Conservation (phyloP, 805 yeast species). For the Hemisphaericaspora nanyangensis region DNA sequence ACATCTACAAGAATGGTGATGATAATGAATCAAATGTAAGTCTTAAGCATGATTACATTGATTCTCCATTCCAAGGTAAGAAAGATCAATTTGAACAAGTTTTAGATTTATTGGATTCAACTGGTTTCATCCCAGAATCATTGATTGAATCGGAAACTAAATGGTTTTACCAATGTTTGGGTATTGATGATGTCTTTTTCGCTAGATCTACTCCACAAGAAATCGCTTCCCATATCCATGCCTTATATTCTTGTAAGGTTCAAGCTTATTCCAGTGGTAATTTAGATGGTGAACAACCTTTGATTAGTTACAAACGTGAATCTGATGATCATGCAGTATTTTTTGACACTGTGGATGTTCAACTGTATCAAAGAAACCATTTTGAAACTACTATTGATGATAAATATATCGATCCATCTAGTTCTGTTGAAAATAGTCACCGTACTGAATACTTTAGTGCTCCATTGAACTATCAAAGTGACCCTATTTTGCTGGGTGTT, state of each 20-base stretch:
- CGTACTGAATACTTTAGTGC: conserved; percentile 80
- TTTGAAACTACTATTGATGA: conserved; percentile 81
- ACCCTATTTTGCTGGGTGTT: conserved; percentile 42
- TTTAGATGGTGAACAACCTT: conserved; percentile 34
- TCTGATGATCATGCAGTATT: conserved; percentile 85
- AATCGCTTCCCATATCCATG: conserved; percentile 79
- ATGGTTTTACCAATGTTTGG: conserved; percentile 85
- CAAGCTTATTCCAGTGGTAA: conserved; percentile 55
- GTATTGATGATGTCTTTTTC: conserved; percentile 89
- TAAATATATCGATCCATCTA: conserved; percentile 61
- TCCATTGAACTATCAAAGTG: conserved; percentile 44
- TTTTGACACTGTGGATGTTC: conserved; percentile 59
- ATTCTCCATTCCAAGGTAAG: conserved; percentile 74
- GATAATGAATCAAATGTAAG: conserved; percentile 28
- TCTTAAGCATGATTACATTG: conserved; percentile 60
- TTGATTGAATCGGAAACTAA: conserved; percentile 80
- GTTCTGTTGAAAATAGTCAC: conserved; percentile 41
- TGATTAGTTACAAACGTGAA: conserved; percentile 77
- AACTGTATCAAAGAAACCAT: conserved; percentile 35
- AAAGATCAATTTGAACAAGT: conserved; percentile 78
- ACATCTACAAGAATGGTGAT: conserved; percentile 22
- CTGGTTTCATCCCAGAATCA: conserved; percentile 86
- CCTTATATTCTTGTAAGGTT: conserved; percentile 88
- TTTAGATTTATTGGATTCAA: conserved; percentile 71
- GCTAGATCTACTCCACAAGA: conserved; percentile 79